A percentile compares a stretch with the other conserved stretches of the same genome.
Evolutionary conservation across 192 early-diverging fungal species (phyloP).

Genomic region (Haplosporangium gracile): DNA sequence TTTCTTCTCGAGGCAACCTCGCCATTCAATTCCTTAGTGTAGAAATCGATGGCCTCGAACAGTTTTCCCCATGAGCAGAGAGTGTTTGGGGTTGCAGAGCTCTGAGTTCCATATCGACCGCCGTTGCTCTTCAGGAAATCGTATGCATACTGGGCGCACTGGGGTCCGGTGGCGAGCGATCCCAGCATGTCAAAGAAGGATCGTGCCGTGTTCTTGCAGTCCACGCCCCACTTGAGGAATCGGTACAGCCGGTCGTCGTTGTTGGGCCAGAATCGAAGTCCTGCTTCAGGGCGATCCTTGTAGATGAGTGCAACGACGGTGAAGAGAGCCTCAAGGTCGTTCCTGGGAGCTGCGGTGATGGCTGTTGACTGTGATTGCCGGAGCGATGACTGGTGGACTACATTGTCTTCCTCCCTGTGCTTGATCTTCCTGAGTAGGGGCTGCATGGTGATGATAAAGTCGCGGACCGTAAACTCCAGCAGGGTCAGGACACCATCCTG

Average conservation of each 20-base stretch:
- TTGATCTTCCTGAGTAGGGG: constrained; percentile 71
- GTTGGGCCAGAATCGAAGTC: constrained; percentile 76
- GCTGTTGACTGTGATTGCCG: constrained; percentile 36
- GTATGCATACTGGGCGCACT: constrained; percentile 63
- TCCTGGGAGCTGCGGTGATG: constrained; percentile 10
- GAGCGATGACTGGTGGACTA: constrained; percentile 26
- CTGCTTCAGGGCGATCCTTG: constrained; percentile 79
- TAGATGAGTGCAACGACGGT: constrained; percentile 80
- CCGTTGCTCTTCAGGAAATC: constrained; percentile 60
- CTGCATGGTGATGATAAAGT: constrained; percentile 71
- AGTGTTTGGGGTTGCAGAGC: constrained; percentile 52
- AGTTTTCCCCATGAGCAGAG: constrained; percentile 86
- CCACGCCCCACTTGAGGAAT: constrained; percentile 75
- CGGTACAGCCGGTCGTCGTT: constrained; percentile 67
- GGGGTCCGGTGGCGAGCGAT: constrained; percentile 82
- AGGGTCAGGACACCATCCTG: constrained; percentile 68
- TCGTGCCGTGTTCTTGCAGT: constrained; percentile 71
- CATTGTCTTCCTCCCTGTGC: constrained; percentile 76
- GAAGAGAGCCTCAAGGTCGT: constrained; percentile 80
- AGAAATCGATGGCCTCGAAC: constrained; percentile 81
- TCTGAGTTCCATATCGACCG: constrained; percentile 49
- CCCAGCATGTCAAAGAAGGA: constrained; percentile 88
- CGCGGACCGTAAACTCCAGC: constrained; percentile 63
- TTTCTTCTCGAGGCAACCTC: constrained; percentile 40
- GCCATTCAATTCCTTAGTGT: constrained; percentile 65